These are phyloP conservation scores for Aspergillus thermomutatus DNA, from an alignment of 2,329 filamentous ascomycete species.

Conservation along the genomic window DNA sequence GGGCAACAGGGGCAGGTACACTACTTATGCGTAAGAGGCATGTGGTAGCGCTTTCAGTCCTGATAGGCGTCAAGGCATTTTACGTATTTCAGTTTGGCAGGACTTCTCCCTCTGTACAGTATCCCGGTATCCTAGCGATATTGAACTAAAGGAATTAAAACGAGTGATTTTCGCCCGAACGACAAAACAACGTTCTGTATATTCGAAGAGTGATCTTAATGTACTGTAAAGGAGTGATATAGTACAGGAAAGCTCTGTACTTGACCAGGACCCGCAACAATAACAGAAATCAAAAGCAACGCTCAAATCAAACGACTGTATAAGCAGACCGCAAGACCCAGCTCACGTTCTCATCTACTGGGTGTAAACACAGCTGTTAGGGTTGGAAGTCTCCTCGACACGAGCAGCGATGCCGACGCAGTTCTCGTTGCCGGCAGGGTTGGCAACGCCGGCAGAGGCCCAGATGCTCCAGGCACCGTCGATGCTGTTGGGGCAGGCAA, in stretches of 20 bases:
- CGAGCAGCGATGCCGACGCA: conserved; percentile 34
- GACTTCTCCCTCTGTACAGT: no score
- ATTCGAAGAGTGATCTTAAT: not conserved
- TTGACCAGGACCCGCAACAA: not conserved
- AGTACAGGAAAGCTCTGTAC: not conserved
- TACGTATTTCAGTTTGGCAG: no score
- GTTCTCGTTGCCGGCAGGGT: conserved; percentile 29
- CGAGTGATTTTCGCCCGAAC: no score
- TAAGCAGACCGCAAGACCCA: not conserved
- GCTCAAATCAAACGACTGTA: not conserved
- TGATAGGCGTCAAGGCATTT: no score
- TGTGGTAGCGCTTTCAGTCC: no score
- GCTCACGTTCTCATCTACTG: conserved; percentile 10
- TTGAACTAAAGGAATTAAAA: no score
- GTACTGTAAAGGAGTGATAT: not conserved
- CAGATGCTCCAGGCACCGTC: conserved; percentile 43
- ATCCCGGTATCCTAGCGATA: no score
- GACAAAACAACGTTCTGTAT: no score
- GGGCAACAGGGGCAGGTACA: no score
- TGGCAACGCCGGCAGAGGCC: conserved; percentile 23
- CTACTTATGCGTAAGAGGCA: no score
- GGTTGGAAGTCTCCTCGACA: conserved; percentile 19
- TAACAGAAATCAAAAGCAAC: not conserved
- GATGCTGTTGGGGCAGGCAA: conserved; percentile 52
- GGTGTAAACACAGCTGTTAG: conserved; percentile 27